Base-by-base conservation (phyloP, 2,329 filamentous ascomycete genomes). In the Didymella arachidicola region DNA sequence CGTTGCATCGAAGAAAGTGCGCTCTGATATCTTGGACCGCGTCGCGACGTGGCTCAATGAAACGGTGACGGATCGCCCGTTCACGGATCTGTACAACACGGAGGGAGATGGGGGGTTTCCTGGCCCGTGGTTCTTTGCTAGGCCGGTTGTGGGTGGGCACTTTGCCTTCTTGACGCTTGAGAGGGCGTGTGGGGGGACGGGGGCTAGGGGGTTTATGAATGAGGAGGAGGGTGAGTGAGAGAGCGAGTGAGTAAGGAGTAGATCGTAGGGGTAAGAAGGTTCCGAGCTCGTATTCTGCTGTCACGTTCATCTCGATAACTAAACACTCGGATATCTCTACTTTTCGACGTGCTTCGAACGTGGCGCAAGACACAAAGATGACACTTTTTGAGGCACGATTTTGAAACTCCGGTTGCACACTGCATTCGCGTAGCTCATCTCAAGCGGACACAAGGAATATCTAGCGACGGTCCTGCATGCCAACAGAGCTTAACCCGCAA, bases 41-140 rank as follows among this genome's bases (percentile, higher is more conserved):
- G 89, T 95, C 39, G 90, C 91, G 1, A 80, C 80, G 55, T 96
- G 92, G 92, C 82, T 96, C 59, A 96, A 95, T 70, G 91, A 96
- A 78, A 96, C 92, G 0, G 81, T 78, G 18, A 93, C 73, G 78
- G 89, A 94, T 76, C 82, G 87, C 11, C 90, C 92, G 0, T 85
- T 96, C 53, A 93, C 91, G 2, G 92, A 96, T 76, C 79, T 96
- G 54, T 93, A 96, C 73, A 85, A 91, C 44, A 96, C 92, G 0
- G 91, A 95, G 72, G 90, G 88, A 6, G 79, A 85, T 34, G 92
- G 92, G 1, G 89, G 86, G 5, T 96, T 89, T 69, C 90, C 91
- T 0, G 88, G 87, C 0, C 84, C 89, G 14, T 83, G 84, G 53
- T 96, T 96, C 81, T 92, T 90, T 78, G 92, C 92, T 1, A 80